These are phyloP conservation scores for Jamesozyma rosinii DNA, from an alignment of 805 yeast genomes.

Conservation along the genomic window DNA sequence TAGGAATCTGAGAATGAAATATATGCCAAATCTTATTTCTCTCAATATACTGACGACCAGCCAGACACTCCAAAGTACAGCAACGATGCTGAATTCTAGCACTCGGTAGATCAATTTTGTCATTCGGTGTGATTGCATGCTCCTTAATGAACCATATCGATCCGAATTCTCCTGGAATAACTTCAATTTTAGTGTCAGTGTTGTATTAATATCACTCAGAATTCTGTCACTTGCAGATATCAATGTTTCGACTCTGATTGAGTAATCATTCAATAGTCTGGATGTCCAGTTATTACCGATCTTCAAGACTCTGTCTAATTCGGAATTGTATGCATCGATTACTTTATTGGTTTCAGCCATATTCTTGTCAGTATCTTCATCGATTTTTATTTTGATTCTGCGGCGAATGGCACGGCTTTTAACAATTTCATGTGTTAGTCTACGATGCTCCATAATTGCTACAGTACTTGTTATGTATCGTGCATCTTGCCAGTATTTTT, in stretches of 20 bases:
- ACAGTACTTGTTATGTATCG: slow-evolving; percentile 20
- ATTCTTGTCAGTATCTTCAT: slow-evolving; percentile 13
- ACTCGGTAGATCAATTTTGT: slow-evolving; percentile 18
- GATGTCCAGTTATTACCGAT: slow-evolving; percentile 28
- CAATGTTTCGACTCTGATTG: slow-evolving; percentile 50
- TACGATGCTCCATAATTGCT: slow-evolving; percentile 21
- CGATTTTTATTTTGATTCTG: slow-evolving; percentile 11
- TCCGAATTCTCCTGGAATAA: slow-evolving; percentile 28
- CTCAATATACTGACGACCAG: slow-evolving; percentile 19
- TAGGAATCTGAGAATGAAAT: slow-evolving; percentile 12
- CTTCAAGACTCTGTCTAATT: slow-evolving; percentile 21
- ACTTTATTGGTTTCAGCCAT: slow-evolving; percentile 13
- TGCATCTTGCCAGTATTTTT: slow-evolving; percentile 21
- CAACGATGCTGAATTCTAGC: slow-evolving; percentile 24
- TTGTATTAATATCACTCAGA: slow-evolving; percentile 65
- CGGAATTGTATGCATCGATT: slow-evolving; percentile 17
- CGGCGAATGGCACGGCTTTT: slow-evolving; percentile 14
- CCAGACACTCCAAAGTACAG: slow-evolving; percentile 27
- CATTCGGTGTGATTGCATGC: slow-evolving; percentile 19
- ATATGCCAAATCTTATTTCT: slow-evolving; percentile 11
- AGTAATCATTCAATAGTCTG: slow-evolving; percentile 31
- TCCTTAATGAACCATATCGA: slow-evolving; percentile 19
- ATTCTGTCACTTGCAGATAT: slow-evolving; percentile 58
- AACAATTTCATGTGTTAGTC: slow-evolving; percentile 19
- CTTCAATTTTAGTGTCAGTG: slow-evolving; percentile 50